A percentile compares a stretch with the other conserved stretches of the same genome.
These are phyloP conservation scores for Quercus cerris DNA, from an alignment of 306 rosid genomes.

Conservation along the genomic window DNA sequence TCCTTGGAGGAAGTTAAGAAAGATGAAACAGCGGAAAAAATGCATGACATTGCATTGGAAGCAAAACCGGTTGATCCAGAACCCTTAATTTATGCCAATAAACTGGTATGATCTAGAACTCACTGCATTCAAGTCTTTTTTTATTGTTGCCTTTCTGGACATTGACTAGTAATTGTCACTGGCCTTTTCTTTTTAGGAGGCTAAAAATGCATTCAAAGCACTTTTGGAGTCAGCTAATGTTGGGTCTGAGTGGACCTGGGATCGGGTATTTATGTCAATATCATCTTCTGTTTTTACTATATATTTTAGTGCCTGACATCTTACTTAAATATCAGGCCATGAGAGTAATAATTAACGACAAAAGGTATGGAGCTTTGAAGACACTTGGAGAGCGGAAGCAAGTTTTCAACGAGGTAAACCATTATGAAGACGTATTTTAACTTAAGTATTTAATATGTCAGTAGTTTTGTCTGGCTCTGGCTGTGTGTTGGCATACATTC, in stretches of 20 bases:
- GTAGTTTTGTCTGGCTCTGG: neutral
- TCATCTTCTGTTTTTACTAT: neutral
- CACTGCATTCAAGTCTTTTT: conserved; percentile 15
- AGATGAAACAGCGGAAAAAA: conserved; percentile 45
- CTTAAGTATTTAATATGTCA: neutral
- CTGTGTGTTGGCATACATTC: neutral
- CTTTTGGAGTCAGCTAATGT: conserved; percentile 80
- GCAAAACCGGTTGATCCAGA: conserved; percentile 68
- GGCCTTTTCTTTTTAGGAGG: conserved; percentile 56
- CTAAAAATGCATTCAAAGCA: conserved; percentile 79
- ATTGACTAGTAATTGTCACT: conserved; percentile 4
- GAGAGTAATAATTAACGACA: conserved; percentile 87
- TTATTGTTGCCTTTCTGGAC: conserved; percentile 19
- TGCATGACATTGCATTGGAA: conserved; percentile 49
- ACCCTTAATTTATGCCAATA: conserved; percentile 57
- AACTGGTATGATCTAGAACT: conserved; percentile 48
- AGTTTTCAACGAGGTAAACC: conserved; percentile 83
- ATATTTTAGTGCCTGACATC: conserved; percentile 10
- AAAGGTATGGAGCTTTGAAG: conserved; percentile 82
- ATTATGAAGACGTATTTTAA: conserved; percentile 5
- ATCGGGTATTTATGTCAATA: conserved; percentile 57
- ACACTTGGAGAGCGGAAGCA: conserved; percentile 95
- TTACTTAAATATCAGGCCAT: conserved; percentile 56
- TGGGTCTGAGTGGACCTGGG: conserved; percentile 98
- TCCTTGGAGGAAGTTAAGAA: conserved; percentile 52